phyloP scores from a whole-genome alignment of 2,329 filamentous ascomycete species.

The Cytospora mali region DNA sequence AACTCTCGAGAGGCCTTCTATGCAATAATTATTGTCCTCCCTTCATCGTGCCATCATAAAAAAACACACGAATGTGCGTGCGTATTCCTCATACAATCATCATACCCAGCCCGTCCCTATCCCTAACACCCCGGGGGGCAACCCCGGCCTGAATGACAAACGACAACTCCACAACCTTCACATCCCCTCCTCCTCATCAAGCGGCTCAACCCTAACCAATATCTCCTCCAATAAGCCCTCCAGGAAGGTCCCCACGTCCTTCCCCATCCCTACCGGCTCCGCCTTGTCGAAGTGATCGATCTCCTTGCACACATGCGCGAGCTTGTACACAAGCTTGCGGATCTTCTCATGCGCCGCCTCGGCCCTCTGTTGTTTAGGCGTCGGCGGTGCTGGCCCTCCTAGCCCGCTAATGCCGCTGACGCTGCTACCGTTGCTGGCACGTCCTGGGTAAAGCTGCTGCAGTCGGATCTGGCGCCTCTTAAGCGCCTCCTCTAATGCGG shows the following conservation, averaged over 20 bases:
- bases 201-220: constrained; percentile 84
- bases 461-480: constrained; percentile 72
- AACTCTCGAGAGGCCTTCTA: no score
- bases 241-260: constrained; percentile 83
- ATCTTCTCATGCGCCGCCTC: constrained; percentile 80
- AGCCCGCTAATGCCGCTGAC: constrained; percentile 41
- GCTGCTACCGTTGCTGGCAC: constrained; percentile 51
- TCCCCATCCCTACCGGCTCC: constrained; percentile 90
- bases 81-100: neutral
- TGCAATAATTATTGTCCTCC: neutral
- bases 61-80: neutral
- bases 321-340: constrained; percentile 77
- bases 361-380: constrained; percentile 68
- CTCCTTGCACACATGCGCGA: constrained; percentile 81
- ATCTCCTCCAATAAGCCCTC: constrained; percentile 95
- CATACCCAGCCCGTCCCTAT: neutral
- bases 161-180: constrained; percentile 37
- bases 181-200: constrained; percentile 69
- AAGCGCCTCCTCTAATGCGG: constrained; percentile 87
- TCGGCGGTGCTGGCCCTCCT: constrained; percentile 45
- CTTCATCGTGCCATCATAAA: neutral
- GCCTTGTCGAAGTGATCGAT: constrained; percentile 87
- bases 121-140: neutral
- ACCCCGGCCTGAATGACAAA: neutral
- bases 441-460: constrained; percentile 48